Base-by-base conservation (phyloP, 768 basidiomycete genomes). In the Lactarius evosmus region DNA sequence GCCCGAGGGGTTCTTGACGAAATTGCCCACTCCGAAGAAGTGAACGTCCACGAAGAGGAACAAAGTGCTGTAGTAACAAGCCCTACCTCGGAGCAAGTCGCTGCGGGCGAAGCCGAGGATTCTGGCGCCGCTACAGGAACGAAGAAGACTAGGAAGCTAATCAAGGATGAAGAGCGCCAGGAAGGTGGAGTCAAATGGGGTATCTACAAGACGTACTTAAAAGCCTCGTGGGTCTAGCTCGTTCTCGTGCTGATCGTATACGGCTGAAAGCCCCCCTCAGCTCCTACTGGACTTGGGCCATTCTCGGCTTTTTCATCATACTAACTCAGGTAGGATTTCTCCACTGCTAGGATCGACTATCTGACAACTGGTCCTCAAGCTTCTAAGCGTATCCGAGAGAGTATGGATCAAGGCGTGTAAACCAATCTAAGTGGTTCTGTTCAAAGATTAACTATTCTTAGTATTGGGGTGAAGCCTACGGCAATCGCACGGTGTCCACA, bases 81-180 rank as follows among this genome's bases (percentile, higher is more conserved):
- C 38, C 68, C 71, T 3, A 60, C 58, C 11, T 67, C 68, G 12
- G 76, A 76, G 17, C 76, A 78, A 4, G 61, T 68, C 34, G 71
- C 67, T 19, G 72, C 62, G 0, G 72, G 74, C 19, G 69, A 51
- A 2, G 68, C 3, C 19, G 72, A 69, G 1, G 66, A 70, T 12
- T 68, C 72, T 2, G 71, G 73, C 55, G 71, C 74, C 1, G 71
- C 69, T 7, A 74, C 72, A 27, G 74, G 71, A 27, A 69, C 67
- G 12, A 92, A 86, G 75, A 89, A 85, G 66, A 87, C 89, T 0
- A 76, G 86, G 32, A 89, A 91, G 69, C 75, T 93, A 12, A 74
- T 93, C 61, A 86, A 92, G 71, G 92, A 93, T 54, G 92, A 95
- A 71, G 87, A 91, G 63, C 74, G 92, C 50, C 89, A 90, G 66